phyloP scores from a whole-genome alignment of 306 rosid species.

The Mimosa bimucronata region DNA sequence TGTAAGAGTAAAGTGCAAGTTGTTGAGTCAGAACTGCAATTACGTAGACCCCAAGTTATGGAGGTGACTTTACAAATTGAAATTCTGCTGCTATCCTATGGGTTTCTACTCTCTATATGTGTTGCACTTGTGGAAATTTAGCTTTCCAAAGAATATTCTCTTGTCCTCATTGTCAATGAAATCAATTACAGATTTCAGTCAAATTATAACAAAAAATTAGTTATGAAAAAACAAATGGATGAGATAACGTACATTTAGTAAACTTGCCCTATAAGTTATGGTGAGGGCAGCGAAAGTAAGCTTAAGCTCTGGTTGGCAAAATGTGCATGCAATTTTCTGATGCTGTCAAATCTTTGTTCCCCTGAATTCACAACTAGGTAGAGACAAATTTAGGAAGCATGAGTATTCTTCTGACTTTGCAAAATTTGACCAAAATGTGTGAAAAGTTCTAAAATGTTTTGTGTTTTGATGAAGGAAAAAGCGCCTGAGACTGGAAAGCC shows the following conservation, averaged over 20 bases:
- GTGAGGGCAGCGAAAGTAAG: too few species aligned
- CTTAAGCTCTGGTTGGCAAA: too few species aligned
- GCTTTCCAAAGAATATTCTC: background rate
- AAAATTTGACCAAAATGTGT: background rate
- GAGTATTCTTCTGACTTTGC: slow-evolving; percentile 4
- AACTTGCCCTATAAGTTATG: too few species aligned
- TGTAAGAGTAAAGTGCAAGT: slow-evolving; percentile 73
- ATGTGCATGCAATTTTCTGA: background rate
- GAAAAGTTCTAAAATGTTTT: slow-evolving; percentile 8
- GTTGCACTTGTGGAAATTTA: slow-evolving; percentile 19
- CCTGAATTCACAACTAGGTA: slow-evolving; percentile 11
- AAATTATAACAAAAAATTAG: background rate
- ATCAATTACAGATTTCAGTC: slow-evolving; percentile 1
- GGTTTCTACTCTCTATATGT: slow-evolving; percentile 17
- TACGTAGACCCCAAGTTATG: slow-evolving; percentile 65
- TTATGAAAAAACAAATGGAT: background rate
- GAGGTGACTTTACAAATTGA: slow-evolving; percentile 59
- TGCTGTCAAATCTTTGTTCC: background rate
- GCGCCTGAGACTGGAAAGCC: slow-evolving; percentile 57
- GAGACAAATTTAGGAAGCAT: background rate
- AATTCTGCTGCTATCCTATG: background rate
- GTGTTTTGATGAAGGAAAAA: slow-evolving; percentile 57
- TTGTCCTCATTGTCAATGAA: slow-evolving; percentile 11
- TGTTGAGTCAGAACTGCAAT: slow-evolving; percentile 74
- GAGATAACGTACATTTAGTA: too few species aligned